A percentile compares a stretch with the other conserved stretches of the same genome.
These are phyloP conservation scores for Acacia melanoxylon DNA, from an alignment of 306 rosid genomes.

Conservation along the genomic window DNA sequence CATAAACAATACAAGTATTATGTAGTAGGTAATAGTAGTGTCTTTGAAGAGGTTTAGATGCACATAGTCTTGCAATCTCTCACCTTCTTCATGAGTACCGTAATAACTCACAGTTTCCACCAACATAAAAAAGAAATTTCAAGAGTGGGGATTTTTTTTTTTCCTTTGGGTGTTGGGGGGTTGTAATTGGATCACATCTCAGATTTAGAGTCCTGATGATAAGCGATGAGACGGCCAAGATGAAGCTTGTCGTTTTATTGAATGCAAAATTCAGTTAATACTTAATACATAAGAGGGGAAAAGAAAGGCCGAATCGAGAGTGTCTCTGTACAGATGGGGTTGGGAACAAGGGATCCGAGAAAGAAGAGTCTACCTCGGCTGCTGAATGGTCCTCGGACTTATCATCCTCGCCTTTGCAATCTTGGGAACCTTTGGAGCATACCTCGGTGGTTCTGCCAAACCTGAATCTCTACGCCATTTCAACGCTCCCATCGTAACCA, in stretches of 20 bases:
- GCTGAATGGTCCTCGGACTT: conserved; percentile 66
- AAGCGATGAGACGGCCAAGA: background rate
- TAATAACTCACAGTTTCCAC: background rate
- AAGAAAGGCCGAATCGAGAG: background rate
- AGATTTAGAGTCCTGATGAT: background rate
- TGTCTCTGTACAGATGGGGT: background rate
- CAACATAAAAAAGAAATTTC: background rate
- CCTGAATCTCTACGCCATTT: conserved; percentile 49
- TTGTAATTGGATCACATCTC: background rate
- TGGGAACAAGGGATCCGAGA: background rate
- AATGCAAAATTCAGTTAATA: background rate
- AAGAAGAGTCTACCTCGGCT: conserved; percentile 57
- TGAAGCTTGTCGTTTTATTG: background rate
- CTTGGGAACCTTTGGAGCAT: conserved; percentile 52
- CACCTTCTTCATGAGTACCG: background rate
- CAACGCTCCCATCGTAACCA: conserved; percentile 42
- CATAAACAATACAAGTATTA: background rate
- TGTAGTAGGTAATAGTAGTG: background rate
- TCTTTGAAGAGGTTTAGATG: background rate
- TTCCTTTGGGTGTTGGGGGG: background rate
- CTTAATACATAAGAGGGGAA: background rate
- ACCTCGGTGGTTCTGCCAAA: conserved; percentile 44
- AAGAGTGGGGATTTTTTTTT: background rate
- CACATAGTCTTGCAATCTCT: background rate
- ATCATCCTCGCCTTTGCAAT: conserved; percentile 54